Percentiles rank a stretch among this genome's conserved stretches.
These are phyloP conservation scores for Aspergillus ochraceus DNA, from an alignment of 2,329 filamentous ascomycete genomes.

Conservation along the genomic window DNA sequence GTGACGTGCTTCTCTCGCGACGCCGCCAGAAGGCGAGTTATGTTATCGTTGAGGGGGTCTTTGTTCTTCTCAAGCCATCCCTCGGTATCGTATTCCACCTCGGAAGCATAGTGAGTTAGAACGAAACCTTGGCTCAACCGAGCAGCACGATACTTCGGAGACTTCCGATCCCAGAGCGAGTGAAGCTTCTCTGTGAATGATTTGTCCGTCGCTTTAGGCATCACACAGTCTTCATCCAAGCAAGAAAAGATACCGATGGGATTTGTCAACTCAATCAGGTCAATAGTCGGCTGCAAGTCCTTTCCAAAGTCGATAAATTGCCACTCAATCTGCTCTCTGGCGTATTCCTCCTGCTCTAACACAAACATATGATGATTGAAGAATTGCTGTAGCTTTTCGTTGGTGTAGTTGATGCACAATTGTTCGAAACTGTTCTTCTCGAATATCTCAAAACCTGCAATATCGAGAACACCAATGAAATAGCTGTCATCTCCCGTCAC, in stretches of 20 bases:
- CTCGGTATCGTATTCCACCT: slow-evolving; percentile 94
- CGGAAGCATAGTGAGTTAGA: slow-evolving; percentile 94
- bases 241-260: slow-evolving; percentile 99
- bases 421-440: slow-evolving; percentile 98
- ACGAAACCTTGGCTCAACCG: slow-evolving; percentile 89
- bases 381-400: slow-evolving; percentile 98
- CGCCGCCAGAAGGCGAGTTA: slow-evolving; percentile 80
- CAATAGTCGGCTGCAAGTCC: slow-evolving; percentile 95
- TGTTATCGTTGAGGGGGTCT: slow-evolving; percentile 94
- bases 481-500: slow-evolving; percentile 82
- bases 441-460: slow-evolving; percentile 98
- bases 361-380: slow-evolving; percentile 99
- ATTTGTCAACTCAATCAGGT: slow-evolving; percentile 92
- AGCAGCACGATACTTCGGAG: slow-evolving; percentile 85
- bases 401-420: slow-evolving; percentile 99
- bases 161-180: slow-evolving; percentile 93
- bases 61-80: slow-evolving; percentile 99
- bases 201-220: slow-evolving; percentile 97
- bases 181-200: slow-evolving; percentile 98
- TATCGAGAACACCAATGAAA: slow-evolving; percentile 98
- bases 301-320: slow-evolving; percentile 99
- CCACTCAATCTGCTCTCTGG: slow-evolving; percentile 97
- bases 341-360: slow-evolving; percentile 96
- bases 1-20: slow-evolving; percentile 84
- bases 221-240: slow-evolving; percentile 94